Percentiles rank a stretch among this genome's conserved stretches.
phyloP scores from a whole-genome alignment of 805 yeast genomes.

The Nakazawaea peltata region DNA sequence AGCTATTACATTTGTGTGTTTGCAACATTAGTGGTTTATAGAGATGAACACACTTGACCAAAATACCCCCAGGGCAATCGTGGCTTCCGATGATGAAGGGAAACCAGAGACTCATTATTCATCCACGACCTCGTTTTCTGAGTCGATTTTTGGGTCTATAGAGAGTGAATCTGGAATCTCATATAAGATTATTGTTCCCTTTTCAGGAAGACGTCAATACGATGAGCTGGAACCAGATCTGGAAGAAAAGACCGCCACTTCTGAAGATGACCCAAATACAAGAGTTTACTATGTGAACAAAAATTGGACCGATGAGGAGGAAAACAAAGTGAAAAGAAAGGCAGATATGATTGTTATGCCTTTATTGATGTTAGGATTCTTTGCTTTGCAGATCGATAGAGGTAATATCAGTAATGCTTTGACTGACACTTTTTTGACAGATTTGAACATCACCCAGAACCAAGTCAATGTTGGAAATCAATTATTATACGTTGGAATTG shows the following conservation, averaged over 20 bases:
- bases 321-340: slow-evolving; percentile 10
- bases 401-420: slow-evolving; percentile 47
- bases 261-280: neutral
- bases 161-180: too few species aligned
- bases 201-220: neutral
- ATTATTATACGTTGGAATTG: slow-evolving; percentile 41
- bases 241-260: neutral
- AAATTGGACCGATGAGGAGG: slow-evolving; percentile 15
- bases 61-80: too few species aligned
- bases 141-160: too few species aligned
- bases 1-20: too few species aligned
- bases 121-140: too few species aligned
- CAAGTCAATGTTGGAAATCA: slow-evolving; percentile 55
- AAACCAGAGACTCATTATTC: too few species aligned
- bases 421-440: slow-evolving; percentile 47
- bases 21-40: too few species aligned
- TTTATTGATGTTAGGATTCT: slow-evolving; percentile 5
- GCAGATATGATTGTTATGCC: slow-evolving; percentile 14
- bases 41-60: too few species aligned
- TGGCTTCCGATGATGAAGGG: too few species aligned
- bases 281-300: slow-evolving; percentile 1
- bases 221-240: neutral
- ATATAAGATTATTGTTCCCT: slow-evolving; percentile 1
- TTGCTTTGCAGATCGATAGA: slow-evolving; percentile 52
- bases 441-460: slow-evolving; percentile 43